Conservation (phyloP, 176 grass and related monocot genomes). For the Cenchrus fungigraminus region DNA sequence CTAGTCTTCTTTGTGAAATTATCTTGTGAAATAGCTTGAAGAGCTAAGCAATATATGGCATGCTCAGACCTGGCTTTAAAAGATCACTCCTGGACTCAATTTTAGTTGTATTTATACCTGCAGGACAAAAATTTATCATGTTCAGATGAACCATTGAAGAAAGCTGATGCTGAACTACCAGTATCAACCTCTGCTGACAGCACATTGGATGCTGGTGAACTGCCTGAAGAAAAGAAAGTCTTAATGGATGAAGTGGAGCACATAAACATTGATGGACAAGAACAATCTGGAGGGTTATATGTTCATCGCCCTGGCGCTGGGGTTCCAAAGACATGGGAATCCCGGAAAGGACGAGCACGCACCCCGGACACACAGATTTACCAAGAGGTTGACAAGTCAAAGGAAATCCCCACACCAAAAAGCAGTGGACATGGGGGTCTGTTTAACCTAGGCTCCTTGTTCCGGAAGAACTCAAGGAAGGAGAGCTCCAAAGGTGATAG, state of each 20-base stretch:
- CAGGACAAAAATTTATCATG: conserved; percentile 45
- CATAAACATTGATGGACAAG: conserved; percentile 79
- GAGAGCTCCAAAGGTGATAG: conserved; percentile 40
- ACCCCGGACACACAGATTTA: conserved; percentile 52
- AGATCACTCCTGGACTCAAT: conserved; percentile 23
- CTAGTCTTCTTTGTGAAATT: neutral
- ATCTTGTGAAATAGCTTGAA: conserved; percentile 28
- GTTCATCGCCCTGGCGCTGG: conserved; percentile 78
- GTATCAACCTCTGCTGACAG: conserved; percentile 24
- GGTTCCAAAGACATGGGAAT: conserved; percentile 76
- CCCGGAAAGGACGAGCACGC: conserved; percentile 75
- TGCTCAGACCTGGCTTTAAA: conserved; percentile 5
- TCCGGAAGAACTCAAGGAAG: conserved; percentile 52
- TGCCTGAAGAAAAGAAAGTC: conserved; percentile 52
- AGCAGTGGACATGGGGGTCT: conserved; percentile 47
- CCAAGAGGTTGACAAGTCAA: conserved; percentile 45
- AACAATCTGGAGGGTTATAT: conserved; percentile 74
- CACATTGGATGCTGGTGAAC: conserved; percentile 38
- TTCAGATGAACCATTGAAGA: conserved; percentile 42
- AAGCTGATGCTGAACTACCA: conserved; percentile 43
- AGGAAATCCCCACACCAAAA: conserved; percentile 51
- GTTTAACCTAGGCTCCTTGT: conserved; percentile 57
- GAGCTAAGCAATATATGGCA: neutral
- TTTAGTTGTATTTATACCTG: conserved; percentile 27
- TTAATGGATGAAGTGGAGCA: conserved; percentile 67